phyloP scores from a whole-genome alignment of 108 stramenopile species.

The Cyclotella atomus region DNA sequence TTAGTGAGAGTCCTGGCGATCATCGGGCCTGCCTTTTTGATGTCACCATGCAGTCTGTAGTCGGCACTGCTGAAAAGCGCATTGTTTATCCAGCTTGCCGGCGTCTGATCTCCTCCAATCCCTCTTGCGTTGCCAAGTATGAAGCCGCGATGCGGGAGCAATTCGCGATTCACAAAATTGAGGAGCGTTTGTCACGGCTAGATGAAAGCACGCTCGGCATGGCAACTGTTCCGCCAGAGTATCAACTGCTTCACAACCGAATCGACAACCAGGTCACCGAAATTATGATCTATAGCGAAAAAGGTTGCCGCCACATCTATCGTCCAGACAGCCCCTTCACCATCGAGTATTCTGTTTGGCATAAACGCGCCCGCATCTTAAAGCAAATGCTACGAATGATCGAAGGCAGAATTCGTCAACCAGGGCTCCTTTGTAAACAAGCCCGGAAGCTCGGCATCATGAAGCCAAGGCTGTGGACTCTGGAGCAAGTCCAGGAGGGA shows the following conservation, averaged over 20 bases:
- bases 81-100: neutral
- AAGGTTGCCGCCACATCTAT: neutral
- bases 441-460: neutral
- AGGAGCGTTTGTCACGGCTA: no score
- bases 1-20: neutral
- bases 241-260: neutral
- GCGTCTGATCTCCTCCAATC: neutral
- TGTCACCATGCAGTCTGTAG: neutral
- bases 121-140: neutral
- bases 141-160: neutral
- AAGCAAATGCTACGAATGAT: neutral
- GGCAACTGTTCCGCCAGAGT: neutral
- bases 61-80: neutral
- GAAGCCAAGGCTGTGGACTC: neutral
- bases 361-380: neutral
- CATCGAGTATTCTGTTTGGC: neutral
- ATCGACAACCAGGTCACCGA: neutral
- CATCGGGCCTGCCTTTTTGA: conserved; percentile 7
- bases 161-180: neutral
- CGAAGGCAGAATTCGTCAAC: neutral
- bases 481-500: neutral
- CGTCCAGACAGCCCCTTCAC: neutral
- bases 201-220: neutral
- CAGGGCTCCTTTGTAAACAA: neutral
- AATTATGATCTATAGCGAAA: neutral